Base-by-base conservation (phyloP, 2,329 filamentous ascomycete species). In the Tolypocladium endophyticum region DNA sequence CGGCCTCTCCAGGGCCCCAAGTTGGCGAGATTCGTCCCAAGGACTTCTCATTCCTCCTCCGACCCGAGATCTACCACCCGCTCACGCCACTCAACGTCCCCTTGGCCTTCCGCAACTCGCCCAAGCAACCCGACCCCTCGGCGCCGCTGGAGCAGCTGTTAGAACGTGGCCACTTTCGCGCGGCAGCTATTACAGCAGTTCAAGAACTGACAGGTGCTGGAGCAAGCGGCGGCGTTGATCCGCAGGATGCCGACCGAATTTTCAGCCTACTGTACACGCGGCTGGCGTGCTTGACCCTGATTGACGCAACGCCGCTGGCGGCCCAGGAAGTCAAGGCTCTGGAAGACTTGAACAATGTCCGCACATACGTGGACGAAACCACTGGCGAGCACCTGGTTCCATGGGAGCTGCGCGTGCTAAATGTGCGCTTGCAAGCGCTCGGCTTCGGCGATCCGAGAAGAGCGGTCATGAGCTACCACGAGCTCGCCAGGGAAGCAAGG, bases 401-500 rank as follows among this genome's bases (percentile, higher is more conserved):
- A 0, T 99, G 94, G 92, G 83, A 88, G 50, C 80, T 99, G 58
- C 85, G 94, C 8, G 82, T 97, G 3, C 80, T 97, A 20, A 87
- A 88, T 8, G 88, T 97, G 11, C 83, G 92, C 1, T 80, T 97
- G 25, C 90, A 96, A 65, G 90, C 90, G 0, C 82, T 96, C 54
- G 91, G 90, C 1, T 95, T 94, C 64, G 87, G 87, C 4, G 94
- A 99, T 73, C 84, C 87, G 56, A 82, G 93, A 5, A 82, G 92
- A 62, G 89, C 90, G 4, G 87, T 99, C 60, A 93, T 94, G 80
- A 89, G 89, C 53, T 90, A 96, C 70, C 96, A 96, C 70, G 92
- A 96, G 63, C 81, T 97, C 2, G 92, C 87, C 0, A 76, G 89
- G 11, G 91, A 96, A 72, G 90, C 90, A 2, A 80, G 92, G 23